Base-by-base conservation (phyloP, 1,139 yeast species). In the Diutina ranongensis region DNA sequence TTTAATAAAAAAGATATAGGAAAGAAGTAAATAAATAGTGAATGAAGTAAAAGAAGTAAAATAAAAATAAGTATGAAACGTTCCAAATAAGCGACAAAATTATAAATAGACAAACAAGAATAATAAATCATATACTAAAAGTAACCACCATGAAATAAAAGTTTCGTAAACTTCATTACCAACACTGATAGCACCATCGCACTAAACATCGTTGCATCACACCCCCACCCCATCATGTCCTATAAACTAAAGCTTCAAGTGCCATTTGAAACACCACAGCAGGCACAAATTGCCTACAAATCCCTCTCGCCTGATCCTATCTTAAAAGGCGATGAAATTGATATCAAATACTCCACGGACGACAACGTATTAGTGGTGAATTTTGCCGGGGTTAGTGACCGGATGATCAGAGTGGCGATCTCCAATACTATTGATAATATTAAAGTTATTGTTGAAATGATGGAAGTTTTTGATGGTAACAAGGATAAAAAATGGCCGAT, bases 371-470 rank as follows among this genome's bases (percentile, higher is more conserved):
- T 38, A 5, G 42, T 38, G 42, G 42, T 25, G 20, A 48, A 53
- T 1, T 80, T 82, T 52, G 58, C 62, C 4, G 89, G 83, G 0
- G 65, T 67, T 2, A 74, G 82, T 45, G 85, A 80, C 53, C 60
- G 88, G 47, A 79, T 78, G 2, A 68, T 83, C 41, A 63, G 92
- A 52, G 89, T 82, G 8, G 84, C 87, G 3, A 81, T 79, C 27
- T 80, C 82, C 58, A 78, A 78, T 52, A 71, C 80, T 33, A 67
- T 83, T 49, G 89, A 83, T 55, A 78, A 74, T 51, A 58, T 82
- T 44, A 78, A 78, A 52, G 76, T 85, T 2, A 71, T 80, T 1
- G 65, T 81, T 9, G 89, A 83, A 60, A 79, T 86, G 51, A 62
- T 82, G 52, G 86, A 80, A 46, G 81, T 74, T 54, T 74, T 80